phyloP scores from a whole-genome alignment of 2,329 filamentous ascomycete species.

The Apiospora phragmitis region DNA sequence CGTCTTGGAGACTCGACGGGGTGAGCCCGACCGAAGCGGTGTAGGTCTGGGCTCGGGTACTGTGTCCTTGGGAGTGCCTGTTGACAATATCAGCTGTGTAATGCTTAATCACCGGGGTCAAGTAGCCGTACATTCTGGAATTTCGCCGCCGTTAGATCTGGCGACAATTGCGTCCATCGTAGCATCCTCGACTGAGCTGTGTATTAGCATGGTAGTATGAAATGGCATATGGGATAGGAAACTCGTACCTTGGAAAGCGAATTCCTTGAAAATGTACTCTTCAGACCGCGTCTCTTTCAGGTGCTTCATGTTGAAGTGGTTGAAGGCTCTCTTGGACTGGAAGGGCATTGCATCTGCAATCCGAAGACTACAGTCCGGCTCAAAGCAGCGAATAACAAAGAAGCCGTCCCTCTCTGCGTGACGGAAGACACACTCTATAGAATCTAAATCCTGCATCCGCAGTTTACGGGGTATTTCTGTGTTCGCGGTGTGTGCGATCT shows the following conservation, averaged over 20 bases:
- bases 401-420: constrained; percentile 25
- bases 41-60: background rate
- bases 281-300: constrained; percentile 26
- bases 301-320: constrained; percentile 30
- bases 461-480: constrained; percentile 24
- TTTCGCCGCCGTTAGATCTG: background rate
- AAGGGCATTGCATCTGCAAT: constrained; percentile 29
- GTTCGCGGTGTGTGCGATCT: background rate
- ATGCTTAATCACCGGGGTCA: background rate
- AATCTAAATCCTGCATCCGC: constrained; percentile 28
- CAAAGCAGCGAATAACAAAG: constrained; percentile 30
- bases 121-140: constrained; percentile 3
- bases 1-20: background rate
- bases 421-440: constrained; percentile 30
- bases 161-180: background rate
- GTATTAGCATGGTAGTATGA: background rate
- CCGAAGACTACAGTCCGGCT: constrained; percentile 20
- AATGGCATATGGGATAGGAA: too few species aligned
- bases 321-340: constrained; percentile 28
- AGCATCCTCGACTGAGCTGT: constrained; percentile 3
- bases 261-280: constrained; percentile 32
- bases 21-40: background rate
- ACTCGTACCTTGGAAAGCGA: constrained; percentile 26
- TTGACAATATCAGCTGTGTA: background rate
- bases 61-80: background rate